phyloP scores from a whole-genome alignment of 768 basidiomycete species.

The Kwoniella heveanensis region DNA sequence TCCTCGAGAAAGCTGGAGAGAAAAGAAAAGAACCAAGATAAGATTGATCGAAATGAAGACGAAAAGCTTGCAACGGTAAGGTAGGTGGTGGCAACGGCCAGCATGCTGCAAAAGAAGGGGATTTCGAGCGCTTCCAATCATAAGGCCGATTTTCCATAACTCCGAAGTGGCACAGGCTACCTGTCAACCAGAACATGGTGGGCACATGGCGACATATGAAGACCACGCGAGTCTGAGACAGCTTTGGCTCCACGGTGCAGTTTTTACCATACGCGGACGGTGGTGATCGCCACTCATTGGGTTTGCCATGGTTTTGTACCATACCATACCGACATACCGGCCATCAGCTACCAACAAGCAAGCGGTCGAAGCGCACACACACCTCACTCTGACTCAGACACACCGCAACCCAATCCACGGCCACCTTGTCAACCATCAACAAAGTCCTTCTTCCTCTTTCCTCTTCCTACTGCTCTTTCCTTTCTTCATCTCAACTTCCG shows the following conservation, averaged over 20 bases:
- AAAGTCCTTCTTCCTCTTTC: slow-evolving; percentile 8
- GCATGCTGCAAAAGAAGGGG: background rate
- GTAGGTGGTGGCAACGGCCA: background rate
- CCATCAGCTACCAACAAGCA: background rate
- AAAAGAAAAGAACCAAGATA: background rate
- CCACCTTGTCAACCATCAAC: background rate
- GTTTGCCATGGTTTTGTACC: background rate
- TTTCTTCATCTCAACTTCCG: slow-evolving; percentile 14
- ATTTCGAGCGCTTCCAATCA: background rate
- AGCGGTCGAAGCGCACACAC: background rate
- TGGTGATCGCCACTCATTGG: background rate
- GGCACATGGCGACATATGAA: background rate
- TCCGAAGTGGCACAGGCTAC: background rate
- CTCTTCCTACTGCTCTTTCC: slow-evolving; percentile 9
- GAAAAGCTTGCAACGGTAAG: background rate
- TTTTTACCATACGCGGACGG: background rate
- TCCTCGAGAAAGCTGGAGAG: slow-evolving; percentile 39
- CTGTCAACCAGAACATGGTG: background rate
- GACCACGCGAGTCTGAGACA: background rate
- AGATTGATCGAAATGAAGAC: background rate
- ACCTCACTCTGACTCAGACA: slow-evolving; percentile 3
- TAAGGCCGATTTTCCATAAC: background rate
- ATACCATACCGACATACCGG: too few relatives aligned
- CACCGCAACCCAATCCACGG: background rate
- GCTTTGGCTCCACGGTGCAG: background rate